Base-by-base conservation (phyloP, 1,284 basidiomycete genomes). In the Boletus hoseneyae region DNA sequence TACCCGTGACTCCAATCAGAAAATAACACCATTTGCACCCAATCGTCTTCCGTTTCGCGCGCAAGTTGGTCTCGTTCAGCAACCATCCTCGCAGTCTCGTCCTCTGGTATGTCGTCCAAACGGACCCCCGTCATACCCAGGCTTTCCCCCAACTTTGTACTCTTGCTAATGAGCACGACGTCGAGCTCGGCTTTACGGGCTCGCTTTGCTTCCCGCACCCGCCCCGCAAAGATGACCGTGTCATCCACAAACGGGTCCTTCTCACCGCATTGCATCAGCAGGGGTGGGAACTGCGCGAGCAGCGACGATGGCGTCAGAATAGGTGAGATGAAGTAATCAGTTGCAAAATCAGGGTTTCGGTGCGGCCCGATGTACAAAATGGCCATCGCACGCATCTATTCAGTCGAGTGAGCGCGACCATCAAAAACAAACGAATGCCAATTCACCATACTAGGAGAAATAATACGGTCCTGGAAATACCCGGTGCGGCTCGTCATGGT, bases 211-310 rank as follows among this genome's bases (percentile, higher is more conserved):
- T 97, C 92, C 19, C 95, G 79, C 16, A 98, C 79, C 36, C 92
- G 85, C 9, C 94, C 96, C 1, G 94, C 93, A 65, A 97, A 93
- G 58, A 98, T 90, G 54, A 98, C 87, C 0, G 90, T 94, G 67
- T 97, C 94, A 69, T 97, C 94, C 25, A 97, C 93, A 60, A 98
- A 93, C 0, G 95, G 95, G 64, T 97, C 96, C 65, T 94, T 94
- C 70, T 98, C 96, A 21, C 92, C 93, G 62, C 92, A 95, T 61
- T 93, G 88, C 76, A 95, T 85, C 53, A 97, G 79, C 34, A 97
- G 77, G 4, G 93, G 93, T 33, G 96, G 96, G 70, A 98, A 97
- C 62, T 92, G 87, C 1, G 90, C 93, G 11, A 99, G 80, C 12
- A 97, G 74, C 48, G 83, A 75, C 32, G 79, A 74, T 0, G 96